Base-by-base conservation (phyloP, 306 rosid species). In the Cicer cuneatum region DNA sequence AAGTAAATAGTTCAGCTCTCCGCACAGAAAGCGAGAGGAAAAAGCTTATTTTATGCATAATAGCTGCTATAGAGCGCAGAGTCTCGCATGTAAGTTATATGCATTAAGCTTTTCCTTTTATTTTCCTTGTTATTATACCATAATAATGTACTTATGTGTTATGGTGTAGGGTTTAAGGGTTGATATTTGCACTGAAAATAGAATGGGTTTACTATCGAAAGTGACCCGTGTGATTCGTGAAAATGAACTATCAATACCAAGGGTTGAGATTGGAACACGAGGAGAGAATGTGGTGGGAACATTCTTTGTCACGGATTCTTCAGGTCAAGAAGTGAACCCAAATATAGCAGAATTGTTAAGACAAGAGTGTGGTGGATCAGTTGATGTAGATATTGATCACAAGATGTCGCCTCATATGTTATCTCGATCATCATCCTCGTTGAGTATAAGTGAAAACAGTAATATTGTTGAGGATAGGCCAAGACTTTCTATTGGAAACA, bases 61-160 rank as follows among this genome's bases (percentile, higher is more conserved):
- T 87, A 64, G 95, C 99, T 15, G 98, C 99, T 7, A 81, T 90
- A 49, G 99, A 89, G 79, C 85, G 99, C 9, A 87, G 99, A 80
- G 80, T 87, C 46, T 90, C 98, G 1, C 96, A 82, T 66, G 96
- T 90, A 88, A 39, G 91, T 46, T 16, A 39, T 12, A 1, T 75
- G 21, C 78, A 6, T 57, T 29, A 76, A 64, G 19, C 40, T 72
- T 42, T 66, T 45, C 33, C 6, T 8, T 18, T 10, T 0, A 5
- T 10, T 42, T 11, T 35, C 37, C 13, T 40, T 63, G 35, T 29
- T 0, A 2, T 40, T 40, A 15, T 11, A 21, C 11, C 12, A 45
- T 2, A 43, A 21, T 10, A 43, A 42, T 8, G 42, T 5, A 2
- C 10, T 53, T 10, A 4, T 33, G n/a, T 68, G 66, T 35, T 33